Percentiles rank a stretch among this genome's conserved stretches.
These are phyloP conservation scores for Liquidambar formosana DNA, from an alignment of 164 flowering plant species.

Conservation along the genomic window DNA sequence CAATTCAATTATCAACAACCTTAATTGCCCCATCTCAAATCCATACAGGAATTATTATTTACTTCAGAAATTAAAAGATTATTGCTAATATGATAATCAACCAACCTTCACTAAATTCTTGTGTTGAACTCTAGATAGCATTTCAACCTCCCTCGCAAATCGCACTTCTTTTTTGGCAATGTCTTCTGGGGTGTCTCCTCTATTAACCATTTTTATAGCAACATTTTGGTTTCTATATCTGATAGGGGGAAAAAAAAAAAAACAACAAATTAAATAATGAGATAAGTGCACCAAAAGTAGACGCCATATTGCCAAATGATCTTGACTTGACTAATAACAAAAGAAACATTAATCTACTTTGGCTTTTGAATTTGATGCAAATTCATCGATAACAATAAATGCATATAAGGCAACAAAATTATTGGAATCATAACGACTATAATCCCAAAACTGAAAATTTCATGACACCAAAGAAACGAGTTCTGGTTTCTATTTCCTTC, in stretches of 20 bases:
- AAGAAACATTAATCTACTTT: not conserved
- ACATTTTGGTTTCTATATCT: slow-evolving; percentile 88
- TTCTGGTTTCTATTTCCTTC: not conserved
- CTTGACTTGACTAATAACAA: too few species aligned
- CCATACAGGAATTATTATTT: too few species aligned
- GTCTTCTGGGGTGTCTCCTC: slow-evolving; percentile 87
- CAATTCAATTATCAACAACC: not conserved
- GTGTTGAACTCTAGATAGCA: slow-evolving; percentile 94
- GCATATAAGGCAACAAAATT: not conserved
- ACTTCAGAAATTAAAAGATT: too few species aligned
- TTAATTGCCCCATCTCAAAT: not conserved
- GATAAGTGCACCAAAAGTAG: too few species aligned
- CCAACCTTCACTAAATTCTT: slow-evolving; percentile 91
- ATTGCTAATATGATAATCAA: not conserved
- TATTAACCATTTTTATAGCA: slow-evolving; percentile 84
- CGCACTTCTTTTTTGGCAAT: slow-evolving; percentile 63
- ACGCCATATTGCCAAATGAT: not conserved
- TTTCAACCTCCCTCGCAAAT: slow-evolving; percentile 85
- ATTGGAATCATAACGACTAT: not conserved
- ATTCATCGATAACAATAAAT: slow-evolving; percentile 12
- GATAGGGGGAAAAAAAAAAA: slow-evolving; percentile 7
- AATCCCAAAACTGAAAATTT: not conserved
- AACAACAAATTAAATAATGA: not conserved
- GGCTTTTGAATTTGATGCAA: not conserved
- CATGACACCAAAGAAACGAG: not conserved